Base-by-base conservation (phyloP, 345 rosid species). In the Gossypium herbaceum region DNA sequence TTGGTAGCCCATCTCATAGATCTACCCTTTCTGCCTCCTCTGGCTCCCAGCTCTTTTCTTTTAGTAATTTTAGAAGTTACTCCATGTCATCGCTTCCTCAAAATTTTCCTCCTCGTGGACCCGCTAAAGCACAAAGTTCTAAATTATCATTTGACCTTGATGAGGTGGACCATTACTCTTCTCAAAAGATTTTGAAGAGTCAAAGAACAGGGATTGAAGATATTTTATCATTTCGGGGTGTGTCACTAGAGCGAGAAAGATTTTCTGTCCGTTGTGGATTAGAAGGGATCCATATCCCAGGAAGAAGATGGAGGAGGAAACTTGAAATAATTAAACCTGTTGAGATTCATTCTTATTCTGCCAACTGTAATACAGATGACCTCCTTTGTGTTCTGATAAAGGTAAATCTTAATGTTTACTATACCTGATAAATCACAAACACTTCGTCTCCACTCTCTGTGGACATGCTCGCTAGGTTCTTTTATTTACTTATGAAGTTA, bases 31-130 rank as follows among this genome's bases (percentile, higher is more conserved):
- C 90, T 65, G 47, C 60, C 59, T 80, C 94, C 78, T 83, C 97
- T 77, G 82, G 97, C 73, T 88, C 98, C 73, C 97, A 92, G 70
- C 89, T 96, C 80, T 88, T 93, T 56, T 91, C 99, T 69, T 88
- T 88, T 73, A 86, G 90, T 77, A 88, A 96, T 85, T 85, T 93
- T 80, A 88, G 98, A 86, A 96, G 97, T 83, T 93, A 96, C 82
- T 96, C 98, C 72, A 93, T 96, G 99, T 96, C 99, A 63, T 80
- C 99, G 58, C 85, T 93, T 59, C 97, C 99, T 73, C 99, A 92
- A 80, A 89, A 71, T 85, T 77, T 82, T 80, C 63, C 79, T 75
- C 83, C 92, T 48, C 16, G 87, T 78, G 85, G 84, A 75, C 84
- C 92, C 74, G 56, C 80, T 58, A 88, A 88, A 81, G 75, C 85